Evolutionary conservation across 345 rosid species (phyloP).

Genomic region (Euphorbia tirucalli): DNA sequence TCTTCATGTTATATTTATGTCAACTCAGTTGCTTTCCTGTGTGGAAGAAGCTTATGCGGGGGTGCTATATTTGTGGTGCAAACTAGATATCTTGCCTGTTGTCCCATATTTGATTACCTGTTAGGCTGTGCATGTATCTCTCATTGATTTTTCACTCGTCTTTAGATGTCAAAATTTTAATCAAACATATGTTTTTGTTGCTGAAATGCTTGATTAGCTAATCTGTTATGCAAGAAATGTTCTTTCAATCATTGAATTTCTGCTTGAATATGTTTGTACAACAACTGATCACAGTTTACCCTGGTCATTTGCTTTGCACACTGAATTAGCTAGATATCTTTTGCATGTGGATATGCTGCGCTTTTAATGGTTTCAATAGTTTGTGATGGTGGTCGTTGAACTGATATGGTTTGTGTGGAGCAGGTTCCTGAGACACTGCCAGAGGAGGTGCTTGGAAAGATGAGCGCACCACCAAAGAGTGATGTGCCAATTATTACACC

Average conservation of each 20-base stretch:
- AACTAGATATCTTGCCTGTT: neutral
- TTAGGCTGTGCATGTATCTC: neutral
- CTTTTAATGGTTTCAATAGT: too few species aligned
- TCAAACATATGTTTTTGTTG: neutral
- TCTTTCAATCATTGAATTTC: too few species aligned
- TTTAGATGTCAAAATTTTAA: neutral
- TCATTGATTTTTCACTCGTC: neutral
- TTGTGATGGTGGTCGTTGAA: too few species aligned
- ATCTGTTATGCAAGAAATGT: neutral
- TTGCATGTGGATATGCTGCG: too few species aligned
- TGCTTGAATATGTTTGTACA: neutral
- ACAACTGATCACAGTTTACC: neutral
- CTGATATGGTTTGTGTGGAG: neutral
- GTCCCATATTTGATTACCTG: neutral
- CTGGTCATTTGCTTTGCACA: neutral
- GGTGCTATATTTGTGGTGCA: too few species aligned
- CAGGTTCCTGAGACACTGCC: slow-evolving; percentile 91
- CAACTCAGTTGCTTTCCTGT: too few species aligned
- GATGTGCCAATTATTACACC: slow-evolving; percentile 78
- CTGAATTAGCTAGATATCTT: neutral
- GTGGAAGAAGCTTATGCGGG: too few species aligned
- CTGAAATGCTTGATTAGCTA: neutral
- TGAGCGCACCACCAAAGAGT: slow-evolving; percentile 89
- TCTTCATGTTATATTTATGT: neutral
- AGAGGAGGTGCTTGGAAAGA: slow-evolving; percentile 73